Conservation (phyloP, 805 yeast species). For the Lachancea meyersii region DNA sequence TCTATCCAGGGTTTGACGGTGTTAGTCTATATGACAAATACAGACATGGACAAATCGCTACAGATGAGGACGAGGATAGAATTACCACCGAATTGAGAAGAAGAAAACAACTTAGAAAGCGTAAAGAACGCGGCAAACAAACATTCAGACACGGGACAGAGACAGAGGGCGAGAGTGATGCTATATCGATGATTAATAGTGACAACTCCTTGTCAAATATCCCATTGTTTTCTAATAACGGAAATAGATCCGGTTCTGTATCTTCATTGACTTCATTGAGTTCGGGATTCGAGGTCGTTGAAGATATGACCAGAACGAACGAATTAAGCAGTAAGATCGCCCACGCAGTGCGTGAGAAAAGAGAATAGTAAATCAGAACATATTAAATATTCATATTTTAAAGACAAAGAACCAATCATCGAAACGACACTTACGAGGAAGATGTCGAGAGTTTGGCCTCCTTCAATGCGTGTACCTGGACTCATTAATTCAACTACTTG, state of each 20-base stretch:
- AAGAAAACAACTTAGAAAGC: conserved; percentile 32
- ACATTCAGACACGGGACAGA: conserved; percentile 1
- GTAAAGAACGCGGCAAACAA: conserved; percentile 15
- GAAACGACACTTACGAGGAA: not conserved
- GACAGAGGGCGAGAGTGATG: conserved; percentile 33
- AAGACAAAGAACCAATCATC: not conserved
- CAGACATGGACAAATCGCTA: conserved; percentile 18
- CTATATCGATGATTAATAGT: conserved; percentile 34
- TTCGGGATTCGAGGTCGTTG: conserved; percentile 24
- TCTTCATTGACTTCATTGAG: conserved; percentile 18
- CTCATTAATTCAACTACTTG: not conserved
- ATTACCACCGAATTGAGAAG: conserved; percentile 35
- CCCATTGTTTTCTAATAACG: conserved; percentile 40
- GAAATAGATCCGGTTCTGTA: conserved; percentile 28
- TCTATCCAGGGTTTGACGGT: conserved; percentile 77
- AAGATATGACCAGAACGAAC: conserved; percentile 4
- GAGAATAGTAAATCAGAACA: conserved; percentile 8
- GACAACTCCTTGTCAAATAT: conserved; percentile 36
- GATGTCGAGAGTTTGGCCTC: too few relatives aligned
- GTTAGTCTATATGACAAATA: conserved; percentile 25
- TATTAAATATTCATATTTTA: not conserved
- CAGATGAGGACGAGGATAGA: conserved; percentile 29
- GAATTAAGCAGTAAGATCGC: conserved; percentile 19
- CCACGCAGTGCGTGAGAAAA: conserved; percentile 24
- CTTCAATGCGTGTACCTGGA: not conserved